Conservation (phyloP, 1,284 basidiomycete species). For the Microbotryum intermedium region DNA sequence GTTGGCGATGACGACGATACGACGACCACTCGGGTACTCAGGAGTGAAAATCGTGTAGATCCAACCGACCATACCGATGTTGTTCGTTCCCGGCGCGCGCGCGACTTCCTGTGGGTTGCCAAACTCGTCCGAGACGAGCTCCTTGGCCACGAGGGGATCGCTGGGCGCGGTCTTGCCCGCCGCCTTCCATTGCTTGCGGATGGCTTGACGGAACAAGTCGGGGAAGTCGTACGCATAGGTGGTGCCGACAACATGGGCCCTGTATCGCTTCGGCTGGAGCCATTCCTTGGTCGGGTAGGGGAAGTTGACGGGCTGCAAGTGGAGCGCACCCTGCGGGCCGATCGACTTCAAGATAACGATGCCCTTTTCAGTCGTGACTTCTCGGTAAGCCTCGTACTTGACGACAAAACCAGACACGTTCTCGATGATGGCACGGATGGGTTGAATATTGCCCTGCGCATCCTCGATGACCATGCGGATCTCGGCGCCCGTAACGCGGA, state of each 20-base stretch:
- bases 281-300: conserved; percentile 96
- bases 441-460: conserved; percentile 80
- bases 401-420: conserved; percentile 98
- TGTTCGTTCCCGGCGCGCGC: conserved; percentile 85
- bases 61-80: conserved; percentile 98
- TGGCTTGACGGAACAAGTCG: conserved; percentile 91
- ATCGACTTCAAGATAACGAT: conserved; percentile 91
- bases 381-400: conserved; percentile 98
- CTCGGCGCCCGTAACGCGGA: conserved; percentile 96
- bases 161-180: conserved; percentile 60
- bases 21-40: conserved; percentile 83
- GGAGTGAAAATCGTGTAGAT: conserved; percentile 87
- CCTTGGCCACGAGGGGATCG: conserved; percentile 68
- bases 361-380: conserved; percentile 91
- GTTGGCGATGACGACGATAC: conserved; percentile 85
- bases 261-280: conserved; percentile 97
- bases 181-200: conserved; percentile 84
- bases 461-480: conserved; percentile 93
- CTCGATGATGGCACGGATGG: conserved; percentile 94
- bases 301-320: conserved; percentile 83
- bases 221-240: conserved; percentile 99
- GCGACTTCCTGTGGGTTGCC: conserved; percentile 83
- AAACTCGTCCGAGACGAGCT: conserved; percentile 89
- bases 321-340: conserved; percentile 77
- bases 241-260: conserved; percentile 96